These are phyloP conservation scores for Osmozyma mogii DNA, from an alignment of 805 yeast species.

Conservation along the genomic window DNA sequence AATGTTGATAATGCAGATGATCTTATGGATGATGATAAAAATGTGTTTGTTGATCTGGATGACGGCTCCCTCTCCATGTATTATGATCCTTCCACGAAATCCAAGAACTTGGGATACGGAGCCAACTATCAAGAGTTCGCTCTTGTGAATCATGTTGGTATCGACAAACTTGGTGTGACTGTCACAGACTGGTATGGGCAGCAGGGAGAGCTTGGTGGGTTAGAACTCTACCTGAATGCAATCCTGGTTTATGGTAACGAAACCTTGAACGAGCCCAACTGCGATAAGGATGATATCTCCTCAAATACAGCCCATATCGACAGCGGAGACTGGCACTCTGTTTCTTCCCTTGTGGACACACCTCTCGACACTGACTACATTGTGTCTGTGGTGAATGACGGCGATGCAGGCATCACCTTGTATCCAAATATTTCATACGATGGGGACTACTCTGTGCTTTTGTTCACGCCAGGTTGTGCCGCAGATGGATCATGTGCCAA, in stretches of 20 bases:
- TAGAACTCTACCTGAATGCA: slow-evolving; percentile 59
- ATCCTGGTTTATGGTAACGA: slow-evolving; percentile 68
- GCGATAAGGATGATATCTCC: slow-evolving; percentile 28
- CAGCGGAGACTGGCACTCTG: slow-evolving; percentile 24
- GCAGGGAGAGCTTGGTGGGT: slow-evolving; percentile 61
- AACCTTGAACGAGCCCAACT: slow-evolving; percentile 58
- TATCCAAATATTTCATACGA: slow-evolving; percentile 62
- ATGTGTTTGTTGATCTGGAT: slow-evolving; percentile 22
- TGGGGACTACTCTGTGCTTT: slow-evolving; percentile 64
- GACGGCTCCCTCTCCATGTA: slow-evolving; percentile 30
- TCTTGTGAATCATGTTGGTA: slow-evolving; percentile 60
- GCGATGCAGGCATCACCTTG: slow-evolving; percentile 34
- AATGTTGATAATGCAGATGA: slow-evolving; percentile 14
- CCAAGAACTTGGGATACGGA: slow-evolving; percentile 36
- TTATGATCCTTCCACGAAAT: slow-evolving; percentile 24
- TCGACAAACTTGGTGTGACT: slow-evolving; percentile 54
- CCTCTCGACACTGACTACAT: slow-evolving; percentile 25
- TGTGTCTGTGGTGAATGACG: slow-evolving; percentile 18
- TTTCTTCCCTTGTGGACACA: slow-evolving; percentile 15
- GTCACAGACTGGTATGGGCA: slow-evolving; percentile 63
- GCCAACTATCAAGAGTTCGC: slow-evolving; percentile 70
- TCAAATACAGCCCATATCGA: slow-evolving; percentile 19
- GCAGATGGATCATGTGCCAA: slow-evolving; percentile 56
- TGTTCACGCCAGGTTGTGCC: slow-evolving; percentile 85
- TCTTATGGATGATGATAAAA: slow-evolving; percentile 12